Conservation (phyloP, 352 stramenopile species). For the Phytophthora meadii region DNA sequence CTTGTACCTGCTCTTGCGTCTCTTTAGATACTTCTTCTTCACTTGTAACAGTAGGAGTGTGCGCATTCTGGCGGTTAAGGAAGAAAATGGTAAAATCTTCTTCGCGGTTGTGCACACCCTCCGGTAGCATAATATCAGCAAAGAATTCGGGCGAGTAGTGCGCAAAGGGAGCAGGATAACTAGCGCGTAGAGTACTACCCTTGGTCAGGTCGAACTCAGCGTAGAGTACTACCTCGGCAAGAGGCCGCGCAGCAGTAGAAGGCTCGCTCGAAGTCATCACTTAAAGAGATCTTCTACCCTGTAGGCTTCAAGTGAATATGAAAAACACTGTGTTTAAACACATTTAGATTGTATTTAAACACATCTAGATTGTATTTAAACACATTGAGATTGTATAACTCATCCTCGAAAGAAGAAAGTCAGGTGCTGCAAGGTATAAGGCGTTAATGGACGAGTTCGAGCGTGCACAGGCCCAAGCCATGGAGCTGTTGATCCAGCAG, state of each 20-base stretch:
- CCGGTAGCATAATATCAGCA: conserved; percentile 88
- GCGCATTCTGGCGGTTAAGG: conserved; percentile 69
- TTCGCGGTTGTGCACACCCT: conserved; percentile 89
- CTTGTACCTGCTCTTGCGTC: not conserved
- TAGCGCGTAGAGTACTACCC: conserved; percentile 82
- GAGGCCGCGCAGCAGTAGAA: conserved; percentile 16
- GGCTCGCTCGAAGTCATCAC: conserved; percentile 9
- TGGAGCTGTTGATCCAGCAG: conserved; percentile 69
- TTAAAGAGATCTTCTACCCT: conserved; percentile 13
- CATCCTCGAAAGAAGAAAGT: too few relatives aligned
- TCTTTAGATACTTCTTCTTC: conserved; percentile 1
- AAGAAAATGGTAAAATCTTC: conserved; percentile 91
- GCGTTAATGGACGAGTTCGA: conserved; percentile 50
- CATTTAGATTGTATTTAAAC: too few relatives aligned
- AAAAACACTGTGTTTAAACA: too few relatives aligned
- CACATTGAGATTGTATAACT: too few relatives aligned
- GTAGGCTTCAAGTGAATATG: too few relatives aligned
- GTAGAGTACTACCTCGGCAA: conserved; percentile 81
- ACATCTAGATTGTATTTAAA: too few relatives aligned
- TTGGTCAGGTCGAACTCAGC: conserved; percentile 91
- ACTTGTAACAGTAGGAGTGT: not conserved
- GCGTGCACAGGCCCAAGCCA: conserved; percentile 54
- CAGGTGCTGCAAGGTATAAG: not conserved
- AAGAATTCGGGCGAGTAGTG: conserved; percentile 92
- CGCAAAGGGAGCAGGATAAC: conserved; percentile 61